Conservation (phyloP, 1,139 yeast genomes). For the Taphrina flavorubra region DNA sequence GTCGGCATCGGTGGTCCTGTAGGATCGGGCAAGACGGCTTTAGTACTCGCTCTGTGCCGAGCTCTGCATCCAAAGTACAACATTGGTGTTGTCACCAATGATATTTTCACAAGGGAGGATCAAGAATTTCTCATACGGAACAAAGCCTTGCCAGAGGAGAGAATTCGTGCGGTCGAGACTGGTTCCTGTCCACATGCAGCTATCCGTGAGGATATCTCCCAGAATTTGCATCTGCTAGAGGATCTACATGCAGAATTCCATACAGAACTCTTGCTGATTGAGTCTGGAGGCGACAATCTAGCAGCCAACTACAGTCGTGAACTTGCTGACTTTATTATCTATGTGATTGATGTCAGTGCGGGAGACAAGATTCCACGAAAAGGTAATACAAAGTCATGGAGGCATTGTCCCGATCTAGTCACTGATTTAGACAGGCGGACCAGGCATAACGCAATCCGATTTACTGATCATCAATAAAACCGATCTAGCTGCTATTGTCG, state of each 20-base stretch:
- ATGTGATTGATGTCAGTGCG: conserved; percentile 44
- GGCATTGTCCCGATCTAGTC: conserved; percentile 14
- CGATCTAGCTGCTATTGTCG: conserved; percentile 42
- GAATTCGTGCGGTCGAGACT: conserved; percentile 44
- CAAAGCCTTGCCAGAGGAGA: conserved; percentile 41
- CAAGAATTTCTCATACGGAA: conserved; percentile 43
- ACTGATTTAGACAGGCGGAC: conserved; percentile 38
- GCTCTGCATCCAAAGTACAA: conserved; percentile 29
- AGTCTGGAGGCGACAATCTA: conserved; percentile 43
- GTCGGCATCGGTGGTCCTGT: conserved; percentile 44
- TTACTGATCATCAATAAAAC: conserved; percentile 42
- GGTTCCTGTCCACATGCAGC: conserved; percentile 45
- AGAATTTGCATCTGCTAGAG: conserved; percentile 41
- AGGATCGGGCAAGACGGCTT: conserved; percentile 44
- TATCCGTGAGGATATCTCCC: conserved; percentile 44
- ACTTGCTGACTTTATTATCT: conserved; percentile 43
- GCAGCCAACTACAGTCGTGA: conserved; percentile 44
- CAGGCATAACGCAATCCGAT: conserved; percentile 44
- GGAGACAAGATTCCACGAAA: conserved; percentile 45
- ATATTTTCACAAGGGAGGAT: conserved; percentile 43
- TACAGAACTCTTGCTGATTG: conserved; percentile 42
- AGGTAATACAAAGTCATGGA: conserved; percentile 11
- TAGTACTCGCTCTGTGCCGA: conserved; percentile 42
- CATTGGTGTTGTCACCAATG: conserved; percentile 43
- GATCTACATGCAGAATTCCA: conserved; percentile 42